Conservation (phyloP, 1,139 yeast species). For the Kluyveromyces sp. region DNA sequence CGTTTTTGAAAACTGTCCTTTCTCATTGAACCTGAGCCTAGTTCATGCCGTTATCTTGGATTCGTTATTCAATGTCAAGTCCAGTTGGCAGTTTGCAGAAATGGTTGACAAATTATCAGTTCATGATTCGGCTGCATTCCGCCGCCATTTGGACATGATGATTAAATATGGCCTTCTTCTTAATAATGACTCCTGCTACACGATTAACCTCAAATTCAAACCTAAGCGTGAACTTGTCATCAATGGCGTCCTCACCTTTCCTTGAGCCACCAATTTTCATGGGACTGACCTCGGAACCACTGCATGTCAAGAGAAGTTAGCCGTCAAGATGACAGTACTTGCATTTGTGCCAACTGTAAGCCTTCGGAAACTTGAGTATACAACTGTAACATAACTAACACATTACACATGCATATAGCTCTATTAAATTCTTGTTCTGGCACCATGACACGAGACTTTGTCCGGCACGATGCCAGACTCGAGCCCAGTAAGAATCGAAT, state of each 20-base stretch:
- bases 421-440: too few relatives aligned
- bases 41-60: conserved; percentile 7
- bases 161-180: conserved; percentile 6
- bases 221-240: conserved; percentile 1
- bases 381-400: too few relatives aligned
- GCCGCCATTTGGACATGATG: neutral
- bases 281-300: neutral
- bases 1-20: neutral
- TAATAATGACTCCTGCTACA: neutral
- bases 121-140: neutral
- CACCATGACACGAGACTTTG: too few relatives aligned
- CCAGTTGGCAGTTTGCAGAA: neutral
- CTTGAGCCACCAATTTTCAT: neutral
- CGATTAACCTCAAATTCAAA: conserved; percentile 1
- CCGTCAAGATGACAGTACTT: too few relatives aligned
- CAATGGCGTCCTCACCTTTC: neutral
- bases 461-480: too few relatives aligned
- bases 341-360: too few relatives aligned
- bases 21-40: conserved; percentile 3
- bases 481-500: too few relatives aligned
- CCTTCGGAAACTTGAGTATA: too few relatives aligned
- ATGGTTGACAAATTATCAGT: neutral
- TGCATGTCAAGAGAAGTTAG: too few relatives aligned
- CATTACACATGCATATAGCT: too few relatives aligned
- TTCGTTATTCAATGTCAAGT: conserved; percentile 1